phyloP scores from a whole-genome alignment of 768 basidiomycete species.

The Hygrophoropsis aurantiaca region DNA sequence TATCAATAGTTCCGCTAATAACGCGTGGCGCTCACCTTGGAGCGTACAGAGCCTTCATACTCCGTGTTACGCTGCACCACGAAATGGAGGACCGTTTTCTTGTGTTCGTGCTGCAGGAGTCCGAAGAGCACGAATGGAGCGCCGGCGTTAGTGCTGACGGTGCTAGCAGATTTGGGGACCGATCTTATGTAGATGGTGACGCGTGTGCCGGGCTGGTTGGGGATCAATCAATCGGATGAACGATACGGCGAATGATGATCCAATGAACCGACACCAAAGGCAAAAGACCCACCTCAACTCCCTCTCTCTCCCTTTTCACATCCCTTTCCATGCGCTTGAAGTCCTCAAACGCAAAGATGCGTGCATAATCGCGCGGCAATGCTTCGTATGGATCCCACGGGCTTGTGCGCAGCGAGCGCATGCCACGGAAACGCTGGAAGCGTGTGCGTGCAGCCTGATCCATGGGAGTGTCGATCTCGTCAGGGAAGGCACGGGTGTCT shows the following conservation, averaged over 20 bases:
- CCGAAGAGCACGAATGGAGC: constrained; percentile 72
- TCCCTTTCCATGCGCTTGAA: constrained; percentile 82
- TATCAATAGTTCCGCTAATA: no score
- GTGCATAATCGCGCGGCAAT: constrained; percentile 88
- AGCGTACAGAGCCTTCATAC: constrained; percentile 82
- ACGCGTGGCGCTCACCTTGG: constrained; percentile 69
- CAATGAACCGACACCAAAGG: not conserved
- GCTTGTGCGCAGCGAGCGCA: constrained; percentile 90
- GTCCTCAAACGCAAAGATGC: constrained; percentile 96
- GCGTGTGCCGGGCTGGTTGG: constrained; percentile 69
- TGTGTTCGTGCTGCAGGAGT: constrained; percentile 93
- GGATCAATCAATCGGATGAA: not conserved
- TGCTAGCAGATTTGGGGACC: constrained; percentile 62
- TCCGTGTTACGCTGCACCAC: constrained; percentile 95
- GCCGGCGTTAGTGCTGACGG: constrained; percentile 22
- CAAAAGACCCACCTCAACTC: constrained; percentile 60
- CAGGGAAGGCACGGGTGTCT: constrained; percentile 87
- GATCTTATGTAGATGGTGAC: constrained; percentile 77
- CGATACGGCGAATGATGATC: not conserved
- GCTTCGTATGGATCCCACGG: constrained; percentile 99
- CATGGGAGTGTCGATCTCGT: constrained; percentile 93
- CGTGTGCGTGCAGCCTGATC: constrained; percentile 76
- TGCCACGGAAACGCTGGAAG: constrained; percentile 89
- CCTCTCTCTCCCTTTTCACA: constrained; percentile 64
- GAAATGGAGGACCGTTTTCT: constrained; percentile 89